A percentile compares a stretch with the other conserved stretches of the same genome.
phyloP scores from a whole-genome alignment of 2,329 filamentous ascomycete species.

The Aspergillus quadricinctus region DNA sequence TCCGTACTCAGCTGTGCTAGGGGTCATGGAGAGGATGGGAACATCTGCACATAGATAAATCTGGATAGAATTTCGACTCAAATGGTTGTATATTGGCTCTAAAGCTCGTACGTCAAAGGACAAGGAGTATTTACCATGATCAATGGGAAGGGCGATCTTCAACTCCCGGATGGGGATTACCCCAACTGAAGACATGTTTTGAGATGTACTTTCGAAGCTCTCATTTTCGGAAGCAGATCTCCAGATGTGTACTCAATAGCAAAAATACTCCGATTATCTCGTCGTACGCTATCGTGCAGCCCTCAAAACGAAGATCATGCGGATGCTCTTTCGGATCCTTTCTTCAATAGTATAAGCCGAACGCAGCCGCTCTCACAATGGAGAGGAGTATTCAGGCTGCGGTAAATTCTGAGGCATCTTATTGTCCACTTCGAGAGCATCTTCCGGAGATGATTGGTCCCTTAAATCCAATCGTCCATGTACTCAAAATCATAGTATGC shows the following conservation, averaged over 20 bases:
- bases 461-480: neutral
- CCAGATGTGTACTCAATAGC: neutral
- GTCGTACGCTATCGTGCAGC: neutral
- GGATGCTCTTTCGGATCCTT: neutral
- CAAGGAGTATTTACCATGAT: neutral
- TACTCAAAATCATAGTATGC: slow-evolving; percentile 1
- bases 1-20: neutral
- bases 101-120: neutral
- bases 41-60: neutral
- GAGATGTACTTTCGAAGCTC: neutral
- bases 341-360: neutral
- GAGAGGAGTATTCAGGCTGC: neutral
- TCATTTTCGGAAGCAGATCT: neutral
- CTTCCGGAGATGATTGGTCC: neutral
- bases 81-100: neutral
- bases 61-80: neutral
- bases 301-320: neutral
- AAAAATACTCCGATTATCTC: neutral
- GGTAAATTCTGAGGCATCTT: neutral
- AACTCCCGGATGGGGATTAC: neutral
- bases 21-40: neutral
- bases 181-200: neutral
- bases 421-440: neutral
- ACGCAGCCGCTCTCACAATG: neutral
- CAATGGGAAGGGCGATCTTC: neutral